Conservation (phyloP, 2,329 filamentous ascomycete genomes). For the Colletotrichum eremochloae region DNA sequence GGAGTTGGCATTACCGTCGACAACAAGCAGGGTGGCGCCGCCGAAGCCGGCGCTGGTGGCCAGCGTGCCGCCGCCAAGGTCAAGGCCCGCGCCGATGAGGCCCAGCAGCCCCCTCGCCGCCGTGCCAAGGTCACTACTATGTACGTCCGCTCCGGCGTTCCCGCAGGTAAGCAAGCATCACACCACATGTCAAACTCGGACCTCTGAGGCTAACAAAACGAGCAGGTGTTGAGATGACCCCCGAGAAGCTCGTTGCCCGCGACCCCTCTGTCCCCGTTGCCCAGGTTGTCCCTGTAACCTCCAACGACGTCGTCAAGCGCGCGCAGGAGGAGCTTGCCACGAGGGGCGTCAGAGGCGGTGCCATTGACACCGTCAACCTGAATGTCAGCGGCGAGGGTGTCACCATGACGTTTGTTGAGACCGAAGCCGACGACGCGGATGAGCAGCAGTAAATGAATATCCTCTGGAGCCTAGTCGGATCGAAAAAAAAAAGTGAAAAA, state of each 20-base stretch:
- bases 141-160: constrained; percentile 60
- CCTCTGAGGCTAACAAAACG: not conserved
- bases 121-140: constrained; percentile 61
- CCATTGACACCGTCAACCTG: constrained; percentile 59
- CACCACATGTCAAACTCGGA: not conserved
- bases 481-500: constrained; percentile 10
- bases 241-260: constrained; percentile 40
- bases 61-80: constrained; percentile 14
- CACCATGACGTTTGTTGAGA: constrained; percentile 62
- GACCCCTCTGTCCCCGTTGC: constrained; percentile 26
- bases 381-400: constrained; percentile 61
- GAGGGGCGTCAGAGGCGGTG: constrained; percentile 42
- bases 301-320: constrained; percentile 34
- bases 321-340: constrained; percentile 40
- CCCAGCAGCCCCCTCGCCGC: constrained; percentile 48
- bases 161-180: constrained; percentile 53
- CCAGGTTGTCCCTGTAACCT: constrained; percentile 25
- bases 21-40: constrained; percentile 47
- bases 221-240: constrained; percentile 36
- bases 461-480: not conserved
- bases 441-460: constrained; percentile 47
- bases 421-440: constrained; percentile 49
- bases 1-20: constrained; percentile 57
- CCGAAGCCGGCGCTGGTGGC: constrained; percentile 11
- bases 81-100: constrained; percentile 35